These are phyloP conservation scores for Plasmodium coatneyi DNA, from an alignment of 169 alveolate genomes.

Conservation along the genomic window DNA sequence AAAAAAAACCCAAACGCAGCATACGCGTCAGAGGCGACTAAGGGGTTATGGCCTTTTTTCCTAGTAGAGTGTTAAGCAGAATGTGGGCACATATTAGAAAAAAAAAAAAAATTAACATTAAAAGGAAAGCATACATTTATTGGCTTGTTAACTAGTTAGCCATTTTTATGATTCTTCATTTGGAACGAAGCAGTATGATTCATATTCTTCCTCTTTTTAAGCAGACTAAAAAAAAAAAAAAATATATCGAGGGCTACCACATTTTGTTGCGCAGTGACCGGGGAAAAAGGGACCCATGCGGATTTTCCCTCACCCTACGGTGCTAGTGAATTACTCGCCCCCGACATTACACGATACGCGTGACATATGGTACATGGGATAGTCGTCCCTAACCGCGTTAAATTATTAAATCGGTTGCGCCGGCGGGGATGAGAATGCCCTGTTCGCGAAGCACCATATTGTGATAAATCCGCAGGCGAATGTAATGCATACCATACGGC, in stretches of 20 bases:
- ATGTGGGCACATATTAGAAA: not conserved
- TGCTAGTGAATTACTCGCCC: not conserved
- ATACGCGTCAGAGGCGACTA: slow-evolving; percentile 1
- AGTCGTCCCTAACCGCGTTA: not conserved
- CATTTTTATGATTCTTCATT: not conserved
- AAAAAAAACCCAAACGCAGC: not conserved
- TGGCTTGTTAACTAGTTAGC: not conserved
- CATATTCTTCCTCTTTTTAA: not conserved
- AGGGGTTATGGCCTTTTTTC: not conserved
- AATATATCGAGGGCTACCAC: not conserved
- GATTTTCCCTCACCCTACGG: not conserved
- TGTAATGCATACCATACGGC: not conserved
- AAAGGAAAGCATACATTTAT: not conserved
- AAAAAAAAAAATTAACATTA: not conserved
- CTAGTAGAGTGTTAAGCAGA: not conserved
- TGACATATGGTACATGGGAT: not conserved
- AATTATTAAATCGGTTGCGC: not conserved
- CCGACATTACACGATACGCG: not conserved
- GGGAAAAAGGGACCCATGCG: not conserved
- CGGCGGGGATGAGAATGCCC: not conserved
- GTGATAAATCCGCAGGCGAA: not conserved
- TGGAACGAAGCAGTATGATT: not conserved
- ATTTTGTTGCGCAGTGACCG: not conserved
- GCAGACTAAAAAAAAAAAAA: not conserved
- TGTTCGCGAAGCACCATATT: not conserved